Evolutionary conservation across 805 yeast species (phyloP).

Genomic region (Wickerhamomyces alni): DNA sequence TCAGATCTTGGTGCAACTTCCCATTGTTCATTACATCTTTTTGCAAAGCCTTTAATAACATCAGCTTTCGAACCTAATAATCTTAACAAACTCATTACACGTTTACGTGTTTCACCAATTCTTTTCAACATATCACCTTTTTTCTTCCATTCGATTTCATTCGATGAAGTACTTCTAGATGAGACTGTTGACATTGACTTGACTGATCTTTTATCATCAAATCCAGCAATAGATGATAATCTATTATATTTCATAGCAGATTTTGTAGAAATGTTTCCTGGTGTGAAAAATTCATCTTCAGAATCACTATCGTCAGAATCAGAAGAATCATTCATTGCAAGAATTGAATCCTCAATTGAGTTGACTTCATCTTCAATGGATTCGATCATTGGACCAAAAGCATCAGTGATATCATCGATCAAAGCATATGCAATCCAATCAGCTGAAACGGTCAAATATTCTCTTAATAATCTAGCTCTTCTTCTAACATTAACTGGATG

Average conservation of each 20-base stretch:
- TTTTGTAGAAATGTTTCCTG: slow-evolving; percentile 21
- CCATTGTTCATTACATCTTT: slow-evolving; percentile 83
- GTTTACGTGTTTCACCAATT: slow-evolving; percentile 91
- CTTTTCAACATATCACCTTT: slow-evolving; percentile 93
- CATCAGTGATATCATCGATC: slow-evolving; percentile 95
- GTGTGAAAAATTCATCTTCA: slow-evolving; percentile 23
- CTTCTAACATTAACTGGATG: slow-evolving; percentile 95
- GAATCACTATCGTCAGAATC: slow-evolving; percentile 28
- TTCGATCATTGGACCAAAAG: slow-evolving; percentile 94
- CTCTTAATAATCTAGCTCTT: slow-evolving; percentile 81
- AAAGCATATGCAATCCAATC: slow-evolving; percentile 98
- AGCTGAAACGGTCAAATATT: slow-evolving; percentile 82
- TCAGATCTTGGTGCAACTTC: slow-evolving; percentile 75
- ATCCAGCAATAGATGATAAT: slow-evolving; percentile 1
- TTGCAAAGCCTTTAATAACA: slow-evolving; percentile 93
- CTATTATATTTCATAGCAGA: background rate
- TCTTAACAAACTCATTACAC: slow-evolving; percentile 86
- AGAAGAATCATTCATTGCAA: slow-evolving; percentile 73
- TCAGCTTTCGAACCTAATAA: slow-evolving; percentile 91
- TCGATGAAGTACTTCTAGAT: slow-evolving; percentile 29
- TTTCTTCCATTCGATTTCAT: slow-evolving; percentile 70
- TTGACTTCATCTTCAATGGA: slow-evolving; percentile 92
- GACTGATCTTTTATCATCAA: slow-evolving; percentile 16
- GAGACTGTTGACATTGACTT: slow-evolving; percentile 23
- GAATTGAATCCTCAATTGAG: slow-evolving; percentile 86